Percentiles rank a stretch among this genome's conserved stretches.
Conservation (phyloP, 805 yeast genomes). For the Candida koratica region DNA sequence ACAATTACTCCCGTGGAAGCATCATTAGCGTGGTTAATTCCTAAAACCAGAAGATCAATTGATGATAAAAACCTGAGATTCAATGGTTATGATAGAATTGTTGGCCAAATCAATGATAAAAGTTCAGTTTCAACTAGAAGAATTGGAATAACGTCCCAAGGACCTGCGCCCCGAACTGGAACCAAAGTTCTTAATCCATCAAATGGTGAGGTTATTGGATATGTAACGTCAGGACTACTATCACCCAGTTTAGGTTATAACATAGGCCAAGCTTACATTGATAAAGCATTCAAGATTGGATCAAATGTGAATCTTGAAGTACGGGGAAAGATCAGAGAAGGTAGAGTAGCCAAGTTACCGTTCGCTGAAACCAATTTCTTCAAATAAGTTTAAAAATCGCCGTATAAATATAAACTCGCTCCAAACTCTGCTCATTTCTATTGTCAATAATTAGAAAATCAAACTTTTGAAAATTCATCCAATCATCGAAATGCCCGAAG, state of each 20-base stretch:
- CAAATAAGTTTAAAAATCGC: background rate
- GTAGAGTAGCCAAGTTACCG: constrained; percentile 76
- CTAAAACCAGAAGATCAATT: constrained; percentile 64
- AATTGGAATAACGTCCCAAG: constrained; percentile 70
- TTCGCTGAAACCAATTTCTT: constrained; percentile 71
- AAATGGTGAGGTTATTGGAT: constrained; percentile 40
- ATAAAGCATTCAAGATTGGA: constrained; percentile 71
- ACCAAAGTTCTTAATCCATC: constrained; percentile 56
- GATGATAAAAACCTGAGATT: constrained; percentile 38
- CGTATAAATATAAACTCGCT: background rate
- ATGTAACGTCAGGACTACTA: constrained; percentile 61
- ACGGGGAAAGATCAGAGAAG: constrained; percentile 79
- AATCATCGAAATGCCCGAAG: constrained; percentile 4
- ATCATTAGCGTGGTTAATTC: constrained; percentile 83
- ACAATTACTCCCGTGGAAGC: constrained; percentile 83
- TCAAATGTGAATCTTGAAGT: constrained; percentile 69
- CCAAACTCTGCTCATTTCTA: too few species aligned
- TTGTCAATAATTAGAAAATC: too few species aligned
- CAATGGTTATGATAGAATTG: constrained; percentile 72
- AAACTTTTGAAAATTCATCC: constrained; percentile 5
- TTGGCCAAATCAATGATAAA: constrained; percentile 69
- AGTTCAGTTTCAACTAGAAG: constrained; percentile 51
- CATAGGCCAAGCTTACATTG: constrained; percentile 87
- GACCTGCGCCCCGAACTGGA: constrained; percentile 92
- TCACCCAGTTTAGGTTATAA: constrained; percentile 65